phyloP scores from a whole-genome alignment of 768 basidiomycete genomes.

The Lentinula raphanica region DNA sequence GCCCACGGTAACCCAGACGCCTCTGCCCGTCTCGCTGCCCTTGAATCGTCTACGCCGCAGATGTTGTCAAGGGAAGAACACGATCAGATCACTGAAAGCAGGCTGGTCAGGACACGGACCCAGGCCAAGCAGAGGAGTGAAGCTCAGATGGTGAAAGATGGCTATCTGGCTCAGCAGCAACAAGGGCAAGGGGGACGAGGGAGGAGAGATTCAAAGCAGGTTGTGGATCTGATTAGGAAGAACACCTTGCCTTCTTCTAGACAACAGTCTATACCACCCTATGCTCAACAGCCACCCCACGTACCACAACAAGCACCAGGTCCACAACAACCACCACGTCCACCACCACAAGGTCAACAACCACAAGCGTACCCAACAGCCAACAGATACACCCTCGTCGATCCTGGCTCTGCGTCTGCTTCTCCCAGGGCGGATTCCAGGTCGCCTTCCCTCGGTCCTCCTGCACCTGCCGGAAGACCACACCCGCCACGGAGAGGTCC shows the following conservation, averaged over 20 bases:
- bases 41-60: constrained; percentile 56
- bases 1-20: constrained; percentile 82
- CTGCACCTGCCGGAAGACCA: neutral
- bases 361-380: neutral
- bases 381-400: constrained; percentile 1
- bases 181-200: neutral
- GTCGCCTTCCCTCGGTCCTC: neutral
- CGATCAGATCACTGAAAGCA: constrained; percentile 69
- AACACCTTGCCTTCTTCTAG: constrained; percentile 29
- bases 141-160: constrained; percentile 5
- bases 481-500: neutral
- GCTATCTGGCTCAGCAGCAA: constrained; percentile 12
- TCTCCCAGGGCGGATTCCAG: neutral
- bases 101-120: constrained; percentile 80
- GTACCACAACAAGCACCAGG: neutral
- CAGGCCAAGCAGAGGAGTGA: constrained; percentile 43
- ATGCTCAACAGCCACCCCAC: too few relatives aligned
- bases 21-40: constrained; percentile 59
- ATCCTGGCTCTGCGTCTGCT: neutral
- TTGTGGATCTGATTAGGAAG: constrained; percentile 53
- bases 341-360: neutral
- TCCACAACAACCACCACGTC: neutral
- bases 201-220: constrained; percentile 31
- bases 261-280: too few relatives aligned
- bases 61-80: constrained; percentile 76